Conservation (phyloP, 225 moss, liverwort and hornwort species). For the Bryoerythrophyllum caledonicum region DNA sequence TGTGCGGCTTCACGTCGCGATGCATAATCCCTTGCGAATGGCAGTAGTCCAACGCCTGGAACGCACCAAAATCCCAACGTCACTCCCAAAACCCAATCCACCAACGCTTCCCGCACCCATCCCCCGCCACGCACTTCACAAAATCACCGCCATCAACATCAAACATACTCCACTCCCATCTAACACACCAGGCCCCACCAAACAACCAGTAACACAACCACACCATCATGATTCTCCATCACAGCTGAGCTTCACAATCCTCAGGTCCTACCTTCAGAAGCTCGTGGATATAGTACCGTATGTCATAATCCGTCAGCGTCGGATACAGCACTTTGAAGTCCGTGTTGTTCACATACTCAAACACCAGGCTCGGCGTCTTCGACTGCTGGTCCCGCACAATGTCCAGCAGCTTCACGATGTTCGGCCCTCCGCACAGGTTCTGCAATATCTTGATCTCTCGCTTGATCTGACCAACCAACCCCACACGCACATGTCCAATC, state of each 20-base stretch:
- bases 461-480: constrained; percentile 54
- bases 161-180: not conserved
- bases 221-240: not conserved
- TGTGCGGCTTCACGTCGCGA: constrained; percentile 96
- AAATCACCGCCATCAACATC: not conserved
- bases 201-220: not conserved
- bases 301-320: constrained; percentile 91
- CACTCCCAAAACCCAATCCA: not conserved
- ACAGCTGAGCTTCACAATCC: not conserved
- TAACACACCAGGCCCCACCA: not conserved
- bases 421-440: constrained; percentile 76
- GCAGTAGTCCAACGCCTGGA: constrained; percentile 93
- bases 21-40: constrained; percentile 99
- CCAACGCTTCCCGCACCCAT: no score
- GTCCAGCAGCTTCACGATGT: constrained; percentile 95
- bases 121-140: not conserved
- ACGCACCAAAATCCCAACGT: not conserved
- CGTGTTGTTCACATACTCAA: constrained; percentile 94
- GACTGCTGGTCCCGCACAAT: constrained; percentile 96
- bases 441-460: constrained; percentile 95
- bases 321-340: constrained; percentile 98
- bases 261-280: constrained; percentile 74
- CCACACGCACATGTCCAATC: not conserved
- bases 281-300: constrained; percentile 95
- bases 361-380: constrained; percentile 96